phyloP scores from a whole-genome alignment of 2,329 filamentous ascomycete genomes.

The Cordyceps fumosorosea region DNA sequence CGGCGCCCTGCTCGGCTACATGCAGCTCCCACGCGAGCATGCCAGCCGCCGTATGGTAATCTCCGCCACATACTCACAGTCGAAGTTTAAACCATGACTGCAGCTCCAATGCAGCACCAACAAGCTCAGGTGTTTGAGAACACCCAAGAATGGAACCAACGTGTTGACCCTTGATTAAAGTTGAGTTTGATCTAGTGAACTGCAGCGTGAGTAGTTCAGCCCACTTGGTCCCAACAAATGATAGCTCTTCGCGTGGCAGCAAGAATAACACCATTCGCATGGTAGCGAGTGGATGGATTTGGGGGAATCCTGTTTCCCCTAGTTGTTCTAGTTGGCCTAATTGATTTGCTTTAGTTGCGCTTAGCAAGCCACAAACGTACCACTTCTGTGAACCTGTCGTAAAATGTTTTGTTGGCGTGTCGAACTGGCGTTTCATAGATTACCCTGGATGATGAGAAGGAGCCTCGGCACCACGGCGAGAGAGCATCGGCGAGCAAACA shows the following conservation, averaged over 20 bases:
- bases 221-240: not conserved
- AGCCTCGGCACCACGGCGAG: not conserved
- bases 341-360: not conserved
- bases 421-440: slow-evolving; percentile 3
- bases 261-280: not conserved
- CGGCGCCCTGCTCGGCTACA: not conserved
- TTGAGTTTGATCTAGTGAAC: slow-evolving; percentile 5
- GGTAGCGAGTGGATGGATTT: not conserved
- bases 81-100: not conserved
- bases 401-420: slow-evolving; percentile 9
- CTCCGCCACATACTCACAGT: not conserved
- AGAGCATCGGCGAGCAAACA: not conserved
- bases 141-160: not conserved
- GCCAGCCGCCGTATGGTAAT: not conserved
- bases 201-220: slow-evolving; percentile 1
- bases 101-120: not conserved
- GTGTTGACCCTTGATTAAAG: not conserved
- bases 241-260: slow-evolving; percentile 1
- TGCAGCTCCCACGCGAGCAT: not conserved
- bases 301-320: not conserved
- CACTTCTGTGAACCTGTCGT: not conserved
- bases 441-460: not conserved
- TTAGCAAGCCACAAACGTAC: not conserved
- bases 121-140: not conserved
- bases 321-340: not conserved